Base-by-base conservation (phyloP, 805 yeast genomes). In the Lipomyces japonicus region DNA sequence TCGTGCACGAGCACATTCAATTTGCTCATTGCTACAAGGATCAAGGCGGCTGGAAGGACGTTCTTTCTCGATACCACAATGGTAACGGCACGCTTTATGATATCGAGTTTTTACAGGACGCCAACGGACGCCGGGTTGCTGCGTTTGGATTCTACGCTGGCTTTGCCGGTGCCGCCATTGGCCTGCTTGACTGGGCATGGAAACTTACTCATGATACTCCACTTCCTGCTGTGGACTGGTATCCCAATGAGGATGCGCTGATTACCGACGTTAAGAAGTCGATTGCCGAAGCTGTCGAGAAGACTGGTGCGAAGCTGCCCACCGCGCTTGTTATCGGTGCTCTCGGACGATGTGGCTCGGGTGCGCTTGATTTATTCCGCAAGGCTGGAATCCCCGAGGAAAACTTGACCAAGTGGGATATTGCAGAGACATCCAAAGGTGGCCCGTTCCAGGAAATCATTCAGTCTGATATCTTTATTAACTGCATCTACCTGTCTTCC, bases 71-170 rank as follows among this genome's bases (percentile, higher is more conserved):
- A 69, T 93, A 89, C 75, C 95, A 95, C 44, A 82, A 78, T 35
- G 99, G 99, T 44, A 79, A 85, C 51, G 97, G 98, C 61, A 77
- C 79, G 12, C 77, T 93, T 60, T 93, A 93, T 68, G 99, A 93
- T 68, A 75, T 93, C 60, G 99, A 93, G 73, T 93, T 93, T 66
- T 75, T 93, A 68, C 95, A 86, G 69, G 88, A 93, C 68, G 96
- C 85, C 62, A 82, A 80, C 65, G 97, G 97, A 31, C 86, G 98
- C 76, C 86, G 99, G 72, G 99, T 93, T 25, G 99, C 99, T 39
- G 98, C 98, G 6, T 93, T 93, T 67, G 99, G 99, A n/a, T 93
- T 80, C 75, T 91, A 91, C 69, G 98, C 99, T 39, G 99, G 99
- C n/a, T 93, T 93, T 68, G 98, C 97, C 4, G 99, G 99, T 64